Conservation (phyloP, 225 moss, liverwort and hornwort species). For the Bryum argenteum region DNA sequence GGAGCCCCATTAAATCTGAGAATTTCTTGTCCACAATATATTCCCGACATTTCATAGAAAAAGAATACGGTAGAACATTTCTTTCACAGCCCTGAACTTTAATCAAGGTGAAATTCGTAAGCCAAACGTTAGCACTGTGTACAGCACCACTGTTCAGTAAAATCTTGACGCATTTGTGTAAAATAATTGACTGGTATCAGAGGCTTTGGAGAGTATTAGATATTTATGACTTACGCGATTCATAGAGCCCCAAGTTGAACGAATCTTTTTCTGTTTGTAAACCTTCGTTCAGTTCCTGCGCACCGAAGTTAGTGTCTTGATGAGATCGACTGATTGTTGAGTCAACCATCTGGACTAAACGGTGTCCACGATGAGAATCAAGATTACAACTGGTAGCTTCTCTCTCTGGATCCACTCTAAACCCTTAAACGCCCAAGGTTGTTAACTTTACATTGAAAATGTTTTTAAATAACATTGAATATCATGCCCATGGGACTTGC, state of each 20-base stretch:
- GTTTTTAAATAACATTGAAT: too few species aligned
- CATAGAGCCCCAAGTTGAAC: slow-evolving; percentile 64
- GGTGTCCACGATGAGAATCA: neutral
- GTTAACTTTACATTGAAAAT: too few species aligned
- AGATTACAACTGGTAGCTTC: neutral
- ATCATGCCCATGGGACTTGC: too few species aligned
- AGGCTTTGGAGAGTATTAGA: neutral
- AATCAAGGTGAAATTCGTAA: neutral
- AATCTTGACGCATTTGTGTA: neutral
- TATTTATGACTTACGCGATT: slow-evolving; percentile 47
- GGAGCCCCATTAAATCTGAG: neutral
- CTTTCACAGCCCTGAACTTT: neutral
- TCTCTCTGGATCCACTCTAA: neutral
- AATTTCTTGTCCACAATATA: neutral
- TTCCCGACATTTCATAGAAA: neutral
- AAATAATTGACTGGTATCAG: neutral
- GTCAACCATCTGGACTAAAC: slow-evolving; percentile 5
- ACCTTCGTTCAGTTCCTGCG: slow-evolving; percentile 50
- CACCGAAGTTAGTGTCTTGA: slow-evolving; percentile 15
- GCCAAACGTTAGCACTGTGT: neutral
- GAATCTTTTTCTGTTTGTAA: slow-evolving; percentile 68
- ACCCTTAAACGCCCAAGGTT: neutral
- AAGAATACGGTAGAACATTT: neutral
- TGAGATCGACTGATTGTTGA: slow-evolving; percentile 3
- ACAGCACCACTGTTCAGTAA: neutral